Evolutionary conservation across 2,329 filamentous ascomycete species (phyloP), one percentile per base, ranked within the genome.

Genomic region (Trichothecium sympodiale): DNA sequence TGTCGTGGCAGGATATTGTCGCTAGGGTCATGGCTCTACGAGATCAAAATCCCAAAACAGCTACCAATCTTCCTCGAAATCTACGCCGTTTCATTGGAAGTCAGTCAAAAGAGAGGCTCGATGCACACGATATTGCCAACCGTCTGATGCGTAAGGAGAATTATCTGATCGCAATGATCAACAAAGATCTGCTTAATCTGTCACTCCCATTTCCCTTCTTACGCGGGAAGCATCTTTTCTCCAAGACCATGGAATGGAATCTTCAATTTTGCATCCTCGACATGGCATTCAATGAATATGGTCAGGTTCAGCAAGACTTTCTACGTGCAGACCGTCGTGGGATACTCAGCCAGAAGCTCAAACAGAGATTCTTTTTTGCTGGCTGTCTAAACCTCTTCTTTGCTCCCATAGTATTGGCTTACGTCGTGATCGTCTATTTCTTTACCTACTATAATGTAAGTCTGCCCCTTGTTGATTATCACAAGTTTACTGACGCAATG

Each of bases 121-220:
- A 95, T 57, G 91, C 91, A 9, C 86, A 95, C 49, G 91, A 95
- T 51, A 96, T 98, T 54, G 91, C 91, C 6, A 98, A 96, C 52
- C 77, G 91, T 23, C 62, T 98, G 31, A 96, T 98, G 91, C 80
- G 91, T 40, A 83, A 85, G 51, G 89, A 95, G 43, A 98, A 98
- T 51, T 98, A 95, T 49, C 74, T 95, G 43, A 95, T 98, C 49
- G 91, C 91, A 4, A 69, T 98, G 49, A 86, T 96, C 62, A 98
- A 98, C 65, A 96, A 98, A 57, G 91, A 96, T 41, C 76, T 96
- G 27, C 60, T 98, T 29, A 80, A 98, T 52, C 66, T 96, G 31
- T 87, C 83, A 0, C 70, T 95, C 3, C 85, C 86, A 2, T 59
- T 98, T 3, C 91, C 91, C 0, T 88, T 95, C 43, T 51, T 95